Percentiles rank a stretch among this genome's conserved stretches.
These are phyloP conservation scores for Suillus clintonianus DNA, from an alignment of 768 basidiomycete species.

Conservation along the genomic window DNA sequence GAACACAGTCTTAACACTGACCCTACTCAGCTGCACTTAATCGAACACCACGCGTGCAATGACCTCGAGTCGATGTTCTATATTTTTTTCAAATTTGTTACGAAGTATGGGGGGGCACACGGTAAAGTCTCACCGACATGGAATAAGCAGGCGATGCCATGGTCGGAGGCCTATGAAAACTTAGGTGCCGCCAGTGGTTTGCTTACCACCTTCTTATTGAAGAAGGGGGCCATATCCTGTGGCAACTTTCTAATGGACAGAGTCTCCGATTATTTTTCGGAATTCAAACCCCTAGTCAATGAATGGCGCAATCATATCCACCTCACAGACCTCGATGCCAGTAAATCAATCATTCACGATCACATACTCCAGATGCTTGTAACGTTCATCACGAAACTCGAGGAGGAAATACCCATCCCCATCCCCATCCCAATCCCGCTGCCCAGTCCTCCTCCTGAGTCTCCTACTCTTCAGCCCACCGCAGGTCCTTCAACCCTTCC, in stretches of 20 bases:
- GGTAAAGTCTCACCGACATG: neutral
- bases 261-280: neutral
- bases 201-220: neutral
- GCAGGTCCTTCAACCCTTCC: too few species aligned
- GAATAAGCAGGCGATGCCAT: neutral
- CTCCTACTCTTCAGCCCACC: too few species aligned
- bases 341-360: neutral
- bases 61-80: neutral
- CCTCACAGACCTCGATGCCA: accelerated
- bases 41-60: neutral
- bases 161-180: neutral
- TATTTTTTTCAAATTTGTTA: neutral
- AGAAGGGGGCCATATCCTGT: neutral
- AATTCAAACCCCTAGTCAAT: neutral
- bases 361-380: neutral
- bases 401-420: neutral
- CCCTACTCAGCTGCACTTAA: too few species aligned
- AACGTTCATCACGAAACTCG: neutral
- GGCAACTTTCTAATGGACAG: neutral
- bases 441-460: too few species aligned
- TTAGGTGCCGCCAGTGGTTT: neutral
- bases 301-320: neutral
- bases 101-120: neutral
- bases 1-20: too few species aligned
- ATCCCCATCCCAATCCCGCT: too few species aligned